A percentile compares a stretch with the other conserved stretches of the same genome.
Conservation (phyloP, 257 asterid genomes). For the Knoxia roxburghii region DNA sequence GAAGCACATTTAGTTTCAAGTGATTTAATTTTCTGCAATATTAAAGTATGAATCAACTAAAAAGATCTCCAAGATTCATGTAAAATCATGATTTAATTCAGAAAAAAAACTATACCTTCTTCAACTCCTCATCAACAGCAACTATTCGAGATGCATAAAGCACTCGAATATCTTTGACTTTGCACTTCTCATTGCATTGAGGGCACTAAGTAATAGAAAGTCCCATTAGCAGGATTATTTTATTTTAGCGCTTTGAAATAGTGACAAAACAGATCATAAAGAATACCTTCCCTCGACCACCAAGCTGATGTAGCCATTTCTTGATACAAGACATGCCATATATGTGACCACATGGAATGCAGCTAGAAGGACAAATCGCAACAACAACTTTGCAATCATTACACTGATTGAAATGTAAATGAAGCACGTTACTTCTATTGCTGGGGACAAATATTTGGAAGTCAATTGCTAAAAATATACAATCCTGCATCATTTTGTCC, state of each 20-base stretch:
- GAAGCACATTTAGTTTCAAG: conserved; percentile 62
- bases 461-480: not conserved
- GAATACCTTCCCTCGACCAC: conserved; percentile 62
- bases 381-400: not conserved
- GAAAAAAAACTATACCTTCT: conserved; percentile 47
- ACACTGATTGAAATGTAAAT: not conserved
- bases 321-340: conserved; percentile 78
- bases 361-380: conserved; percentile 36
- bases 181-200: conserved; percentile 71
- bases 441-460: not conserved
- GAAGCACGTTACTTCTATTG: not conserved
- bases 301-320: conserved; percentile 63
- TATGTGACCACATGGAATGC: conserved; percentile 93
- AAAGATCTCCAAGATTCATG: not conserved
- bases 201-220: conserved; percentile 56
- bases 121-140: conserved; percentile 60
- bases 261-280: not conserved
- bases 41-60: conserved; percentile 8
- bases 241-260: not conserved
- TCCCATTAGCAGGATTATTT: not conserved
- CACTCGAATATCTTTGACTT: conserved; percentile 55
- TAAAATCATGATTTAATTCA: not conserved
- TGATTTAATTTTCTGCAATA: conserved; percentile 52
- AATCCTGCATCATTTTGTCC: not conserved
- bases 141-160: conserved; percentile 70